Conservation (phyloP, 164 flowering plant genomes). For the Protea cynaroides region DNA sequence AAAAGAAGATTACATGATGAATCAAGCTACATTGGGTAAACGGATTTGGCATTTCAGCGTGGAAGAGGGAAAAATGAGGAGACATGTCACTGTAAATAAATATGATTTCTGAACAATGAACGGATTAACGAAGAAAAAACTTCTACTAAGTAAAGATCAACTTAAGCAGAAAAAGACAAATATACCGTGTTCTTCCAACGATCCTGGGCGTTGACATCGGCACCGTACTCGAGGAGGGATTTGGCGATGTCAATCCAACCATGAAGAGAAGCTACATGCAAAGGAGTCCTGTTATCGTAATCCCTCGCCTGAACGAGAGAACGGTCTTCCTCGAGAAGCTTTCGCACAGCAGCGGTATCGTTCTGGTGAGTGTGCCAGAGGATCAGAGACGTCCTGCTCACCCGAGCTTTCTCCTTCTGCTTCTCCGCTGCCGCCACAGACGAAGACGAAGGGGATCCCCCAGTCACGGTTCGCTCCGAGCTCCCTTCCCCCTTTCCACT, state of each 20-base stretch:
- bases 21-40: too few relatives aligned
- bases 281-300: slow-evolving; percentile 86
- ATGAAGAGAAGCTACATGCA: slow-evolving; percentile 93
- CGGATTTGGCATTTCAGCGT: too few relatives aligned
- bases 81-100: too few relatives aligned
- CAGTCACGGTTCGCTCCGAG: background rate
- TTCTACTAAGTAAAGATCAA: background rate
- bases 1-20: too few relatives aligned
- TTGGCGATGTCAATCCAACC: slow-evolving; percentile 95
- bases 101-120: too few relatives aligned
- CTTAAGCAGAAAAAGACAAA: background rate
- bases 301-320: slow-evolving; percentile 75
- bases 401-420: slow-evolving; percentile 69
- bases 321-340: slow-evolving; percentile 84
- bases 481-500: background rate
- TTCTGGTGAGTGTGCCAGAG: slow-evolving; percentile 88
- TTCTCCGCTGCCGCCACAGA: slow-evolving; percentile 17
- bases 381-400: slow-evolving; percentile 65
- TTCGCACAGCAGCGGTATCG: slow-evolving; percentile 65
- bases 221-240: slow-evolving; percentile 69
- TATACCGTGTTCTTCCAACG: slow-evolving; percentile 95
- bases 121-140: too few relatives aligned
- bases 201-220: slow-evolving; percentile 97
- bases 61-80: too few relatives aligned
- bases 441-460: background rate